Conservation (phyloP, 345 rosid genomes). For the Stellera chamaejasme region DNA sequence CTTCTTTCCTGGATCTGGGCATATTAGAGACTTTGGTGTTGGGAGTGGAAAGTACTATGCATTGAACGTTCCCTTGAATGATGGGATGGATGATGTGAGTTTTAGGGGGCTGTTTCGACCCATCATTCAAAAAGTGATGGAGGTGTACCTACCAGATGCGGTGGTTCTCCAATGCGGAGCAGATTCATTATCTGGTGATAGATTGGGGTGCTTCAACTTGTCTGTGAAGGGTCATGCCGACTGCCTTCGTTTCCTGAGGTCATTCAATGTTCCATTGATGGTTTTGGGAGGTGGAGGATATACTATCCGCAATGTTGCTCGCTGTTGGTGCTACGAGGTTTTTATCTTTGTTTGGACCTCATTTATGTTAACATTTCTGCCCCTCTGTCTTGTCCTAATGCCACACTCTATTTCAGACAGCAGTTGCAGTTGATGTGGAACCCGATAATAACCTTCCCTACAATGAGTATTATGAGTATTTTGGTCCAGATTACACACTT, state of each 20-base stretch:
- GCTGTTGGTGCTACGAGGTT: conserved; percentile 99
- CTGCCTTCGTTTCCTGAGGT: conserved; percentile 85
- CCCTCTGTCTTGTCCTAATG: conserved; percentile 5
- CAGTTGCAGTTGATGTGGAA: conserved; percentile 95
- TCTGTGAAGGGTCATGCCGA: conserved; percentile 99
- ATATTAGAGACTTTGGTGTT: conserved; percentile 67
- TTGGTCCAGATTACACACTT: conserved; percentile 94
- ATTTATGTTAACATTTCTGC: neutral
- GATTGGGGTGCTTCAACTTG: conserved; percentile 92
- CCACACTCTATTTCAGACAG: conserved; percentile 52
- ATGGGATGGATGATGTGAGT: conserved; percentile 84
- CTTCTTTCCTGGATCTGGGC: conserved; percentile 96
- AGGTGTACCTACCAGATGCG: conserved; percentile 93
- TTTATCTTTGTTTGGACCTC: neutral
- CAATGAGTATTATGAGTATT: conserved; percentile 92
- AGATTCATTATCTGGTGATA: conserved; percentile 93
- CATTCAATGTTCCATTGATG: conserved; percentile 90
- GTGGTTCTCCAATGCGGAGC: conserved; percentile 99
- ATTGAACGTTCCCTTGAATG: conserved; percentile 86
- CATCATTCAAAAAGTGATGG: conserved; percentile 85
- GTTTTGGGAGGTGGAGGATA: conserved; percentile 99
- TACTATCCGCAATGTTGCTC: conserved; percentile 95
- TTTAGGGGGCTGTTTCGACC: conserved; percentile 81
- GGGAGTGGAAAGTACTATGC: conserved; percentile 77
- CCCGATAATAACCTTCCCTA: conserved; percentile 89